These are phyloP conservation scores for Picea abies DNA, from an alignment of 83 land plant species.

Conservation along the genomic window DNA sequence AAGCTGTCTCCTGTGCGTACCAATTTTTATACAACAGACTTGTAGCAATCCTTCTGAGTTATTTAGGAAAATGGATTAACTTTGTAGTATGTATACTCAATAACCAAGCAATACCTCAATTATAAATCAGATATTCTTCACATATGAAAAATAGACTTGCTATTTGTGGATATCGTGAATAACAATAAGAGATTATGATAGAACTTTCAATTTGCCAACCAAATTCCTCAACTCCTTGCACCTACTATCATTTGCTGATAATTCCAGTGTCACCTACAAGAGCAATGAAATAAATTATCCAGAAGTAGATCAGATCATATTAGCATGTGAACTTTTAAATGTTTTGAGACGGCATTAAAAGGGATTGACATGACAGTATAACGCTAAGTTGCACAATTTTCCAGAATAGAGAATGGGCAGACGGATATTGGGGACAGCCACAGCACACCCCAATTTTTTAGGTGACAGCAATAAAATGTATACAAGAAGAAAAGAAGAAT, in stretches of 20 bases:
- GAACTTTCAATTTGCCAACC: slow-evolving; percentile 12
- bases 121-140: background rate
- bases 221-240: slow-evolving; percentile 2
- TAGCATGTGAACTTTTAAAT: background rate
- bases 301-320: background rate
- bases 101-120: background rate
- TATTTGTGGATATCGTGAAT: background rate
- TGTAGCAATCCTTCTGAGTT: background rate
- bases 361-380: background rate
- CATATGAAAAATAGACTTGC: background rate
- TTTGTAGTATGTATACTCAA: background rate
- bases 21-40: background rate
- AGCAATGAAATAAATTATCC: background rate
- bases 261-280: slow-evolving; percentile 8
- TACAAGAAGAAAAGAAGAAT: background rate
- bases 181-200: background rate
- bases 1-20: background rate
- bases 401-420: too few relatives aligned
- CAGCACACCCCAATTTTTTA: background rate
- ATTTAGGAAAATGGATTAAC: background rate
- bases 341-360: background rate
- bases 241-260: background rate
- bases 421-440: too few relatives aligned
- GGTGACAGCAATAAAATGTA: background rate
- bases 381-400: too few relatives aligned